These are phyloP conservation scores for Ogataea pilisensis DNA, from an alignment of 805 yeast species.

Conservation along the genomic window DNA sequence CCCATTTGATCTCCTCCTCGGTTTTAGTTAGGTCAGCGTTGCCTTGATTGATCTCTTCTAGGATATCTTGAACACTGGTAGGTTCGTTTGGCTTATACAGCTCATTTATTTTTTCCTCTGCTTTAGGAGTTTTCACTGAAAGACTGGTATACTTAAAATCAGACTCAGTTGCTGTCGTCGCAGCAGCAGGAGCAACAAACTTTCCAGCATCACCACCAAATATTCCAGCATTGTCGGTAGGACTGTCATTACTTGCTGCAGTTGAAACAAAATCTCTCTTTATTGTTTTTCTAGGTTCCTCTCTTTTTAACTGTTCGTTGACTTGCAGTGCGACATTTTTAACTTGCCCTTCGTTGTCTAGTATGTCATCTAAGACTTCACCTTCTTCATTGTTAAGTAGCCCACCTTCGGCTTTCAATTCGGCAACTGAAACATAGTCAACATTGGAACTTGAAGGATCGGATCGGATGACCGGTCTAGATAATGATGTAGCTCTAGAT, in stretches of 20 bases:
- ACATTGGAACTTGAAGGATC: conserved; percentile 26
- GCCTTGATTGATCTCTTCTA: conserved; percentile 31
- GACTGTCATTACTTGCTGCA: too few species aligned
- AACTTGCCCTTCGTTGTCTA: conserved; percentile 52
- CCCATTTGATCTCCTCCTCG: conserved; percentile 7
- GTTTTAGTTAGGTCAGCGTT: conserved; percentile 9
- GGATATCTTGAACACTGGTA: conserved; percentile 29
- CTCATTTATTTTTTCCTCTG: conserved; percentile 9
- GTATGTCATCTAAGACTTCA: conserved; percentile 46
- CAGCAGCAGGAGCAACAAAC: conserved; percentile 34
- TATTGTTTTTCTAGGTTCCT: background rate
- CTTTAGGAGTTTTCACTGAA: conserved; percentile 5
- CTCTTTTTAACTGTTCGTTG: conserved; percentile 15
- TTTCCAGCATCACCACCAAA: conserved; percentile 31
- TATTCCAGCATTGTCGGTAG: conserved; percentile 10
- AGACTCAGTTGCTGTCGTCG: conserved; percentile 16
- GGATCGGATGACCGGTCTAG: conserved; percentile 42
- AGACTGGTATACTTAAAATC: conserved; percentile 16
- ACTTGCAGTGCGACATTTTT: conserved; percentile 42
- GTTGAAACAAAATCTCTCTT: too few species aligned
- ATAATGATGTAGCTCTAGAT: conserved; percentile 25
- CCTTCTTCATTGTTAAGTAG: conserved; percentile 55
- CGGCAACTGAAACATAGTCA: conserved; percentile 29
- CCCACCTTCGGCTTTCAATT: conserved; percentile 44
- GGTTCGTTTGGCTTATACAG: conserved; percentile 23